A percentile compares a stretch with the other conserved stretches of the same genome.
Conservation (phyloP, 306 rosid species). For the Inga oerstediana region DNA sequence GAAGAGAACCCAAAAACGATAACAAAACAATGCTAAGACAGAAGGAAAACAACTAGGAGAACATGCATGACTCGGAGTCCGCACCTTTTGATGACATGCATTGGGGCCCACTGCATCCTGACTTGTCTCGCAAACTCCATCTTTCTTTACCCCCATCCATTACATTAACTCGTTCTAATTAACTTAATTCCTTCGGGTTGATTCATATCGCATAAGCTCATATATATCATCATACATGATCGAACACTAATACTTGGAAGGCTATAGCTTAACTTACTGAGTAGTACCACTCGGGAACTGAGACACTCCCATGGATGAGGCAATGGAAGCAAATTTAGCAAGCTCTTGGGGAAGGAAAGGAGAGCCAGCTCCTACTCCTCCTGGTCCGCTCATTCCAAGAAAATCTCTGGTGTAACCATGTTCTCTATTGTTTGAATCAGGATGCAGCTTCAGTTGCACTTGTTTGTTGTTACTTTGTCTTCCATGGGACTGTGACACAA, state of each 20-base stretch:
- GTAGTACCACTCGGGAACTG: constrained; percentile 63
- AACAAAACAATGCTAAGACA: constrained; percentile 41
- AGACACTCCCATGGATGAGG: constrained; percentile 62
- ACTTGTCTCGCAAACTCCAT: not conserved
- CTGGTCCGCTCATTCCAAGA: constrained; percentile 63
- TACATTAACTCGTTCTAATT: not conserved
- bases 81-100: constrained; percentile 52
- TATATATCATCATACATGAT: not conserved
- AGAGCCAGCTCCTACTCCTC: constrained; percentile 25
- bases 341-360: constrained; percentile 64
- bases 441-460: constrained; percentile 34
- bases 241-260: not conserved
- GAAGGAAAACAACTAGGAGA: constrained; percentile 26
- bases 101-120: constrained; percentile 39
- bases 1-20: constrained; percentile 39
- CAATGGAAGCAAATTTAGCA: constrained; percentile 62
- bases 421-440: constrained; percentile 30
- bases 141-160: not conserved
- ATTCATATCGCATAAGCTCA: constrained; percentile 10
- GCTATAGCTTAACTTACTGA: constrained; percentile 37
- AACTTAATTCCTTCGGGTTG: not conserved
- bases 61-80: constrained; percentile 50
- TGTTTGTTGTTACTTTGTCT: constrained; percentile 39
- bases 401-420: constrained; percentile 78
- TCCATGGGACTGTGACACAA: constrained; percentile 40